Percentiles rank a stretch among this genome's conserved stretches.
Conservation (phyloP, 192 early-diverging fungal genomes). For the Coemansia sp. region DNA sequence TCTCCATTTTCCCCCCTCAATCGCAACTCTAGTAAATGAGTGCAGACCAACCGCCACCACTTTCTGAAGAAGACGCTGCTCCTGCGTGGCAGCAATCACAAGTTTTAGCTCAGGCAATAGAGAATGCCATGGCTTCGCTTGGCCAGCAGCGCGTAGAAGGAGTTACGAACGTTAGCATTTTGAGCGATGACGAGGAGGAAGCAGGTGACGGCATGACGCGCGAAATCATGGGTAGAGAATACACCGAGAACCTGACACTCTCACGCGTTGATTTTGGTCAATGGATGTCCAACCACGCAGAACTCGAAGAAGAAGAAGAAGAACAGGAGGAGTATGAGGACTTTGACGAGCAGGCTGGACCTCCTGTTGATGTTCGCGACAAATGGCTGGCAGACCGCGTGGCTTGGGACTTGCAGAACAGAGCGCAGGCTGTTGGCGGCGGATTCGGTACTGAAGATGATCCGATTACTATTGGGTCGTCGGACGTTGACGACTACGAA, state of each 20-base stretch:
- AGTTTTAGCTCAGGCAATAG: conserved; percentile 10
- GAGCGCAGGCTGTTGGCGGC: background rate
- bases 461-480: conserved; percentile 17
- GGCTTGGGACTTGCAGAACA: conserved; percentile 12
- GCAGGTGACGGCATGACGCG: conserved; percentile 19
- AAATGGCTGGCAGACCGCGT: conserved; percentile 18
- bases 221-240: conserved; percentile 28
- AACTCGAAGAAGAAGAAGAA: conserved; percentile 18
- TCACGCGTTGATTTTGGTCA: conserved; percentile 39
- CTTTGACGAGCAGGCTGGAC: background rate
- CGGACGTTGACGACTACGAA: conserved; percentile 8
- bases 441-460: background rate
- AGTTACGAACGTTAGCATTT: background rate
- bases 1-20: background rate
- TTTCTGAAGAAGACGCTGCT: background rate
- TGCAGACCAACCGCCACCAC: background rate
- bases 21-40: background rate
- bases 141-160: background rate
- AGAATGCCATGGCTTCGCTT: conserved; percentile 11
- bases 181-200: conserved; percentile 5
- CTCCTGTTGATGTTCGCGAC: conserved; percentile 4
- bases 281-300: conserved; percentile 42
- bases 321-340: background rate
- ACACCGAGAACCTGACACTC: conserved; percentile 19
- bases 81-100: background rate